Percentiles rank a stretch among this genome's conserved stretches.
These are phyloP conservation scores for Fusarium brevicatenulatum DNA, from an alignment of 2,329 filamentous ascomycete genomes.

Conservation along the genomic window DNA sequence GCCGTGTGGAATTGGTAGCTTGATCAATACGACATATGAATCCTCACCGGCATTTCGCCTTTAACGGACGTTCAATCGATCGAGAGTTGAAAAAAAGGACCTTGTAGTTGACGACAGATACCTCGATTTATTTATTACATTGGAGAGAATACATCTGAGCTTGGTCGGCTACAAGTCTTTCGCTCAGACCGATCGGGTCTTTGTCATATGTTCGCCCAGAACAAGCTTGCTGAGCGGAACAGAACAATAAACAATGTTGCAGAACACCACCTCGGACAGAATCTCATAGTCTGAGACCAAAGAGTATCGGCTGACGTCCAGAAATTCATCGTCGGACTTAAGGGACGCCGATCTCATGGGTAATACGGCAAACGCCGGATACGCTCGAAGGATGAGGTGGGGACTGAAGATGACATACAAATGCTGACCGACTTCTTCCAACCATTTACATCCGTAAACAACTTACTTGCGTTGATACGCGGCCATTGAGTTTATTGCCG, in stretches of 20 bases:
- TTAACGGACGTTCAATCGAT: accelerated
- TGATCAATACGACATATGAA: background rate
- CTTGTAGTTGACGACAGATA: accelerated
- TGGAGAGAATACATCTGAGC: accelerated
- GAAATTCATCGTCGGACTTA: background rate
- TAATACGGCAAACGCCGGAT: background rate
- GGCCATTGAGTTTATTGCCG: constrained; percentile 23
- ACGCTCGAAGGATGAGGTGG: background rate
- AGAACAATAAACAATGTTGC: background rate
- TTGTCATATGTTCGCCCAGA: too few species aligned
- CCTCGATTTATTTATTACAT: accelerated
- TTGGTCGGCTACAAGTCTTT: too few species aligned
- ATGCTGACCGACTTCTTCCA: background rate
- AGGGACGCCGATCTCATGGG: background rate
- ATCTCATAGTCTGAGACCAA: background rate
- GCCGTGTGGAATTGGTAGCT: background rate
- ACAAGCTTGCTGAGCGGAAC: background rate
- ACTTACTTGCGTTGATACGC: accelerated
- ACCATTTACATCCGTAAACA: background rate
- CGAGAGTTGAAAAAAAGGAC: accelerated
- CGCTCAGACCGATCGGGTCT: too few species aligned
- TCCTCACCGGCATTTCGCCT: accelerated
- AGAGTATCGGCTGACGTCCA: background rate
- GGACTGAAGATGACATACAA: background rate
- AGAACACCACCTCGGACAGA: background rate